A percentile compares a stretch with the other conserved stretches of the same genome.
Conservation (phyloP, 2,329 filamentous ascomycete genomes). For the Cordyceps fumosorosea region DNA sequence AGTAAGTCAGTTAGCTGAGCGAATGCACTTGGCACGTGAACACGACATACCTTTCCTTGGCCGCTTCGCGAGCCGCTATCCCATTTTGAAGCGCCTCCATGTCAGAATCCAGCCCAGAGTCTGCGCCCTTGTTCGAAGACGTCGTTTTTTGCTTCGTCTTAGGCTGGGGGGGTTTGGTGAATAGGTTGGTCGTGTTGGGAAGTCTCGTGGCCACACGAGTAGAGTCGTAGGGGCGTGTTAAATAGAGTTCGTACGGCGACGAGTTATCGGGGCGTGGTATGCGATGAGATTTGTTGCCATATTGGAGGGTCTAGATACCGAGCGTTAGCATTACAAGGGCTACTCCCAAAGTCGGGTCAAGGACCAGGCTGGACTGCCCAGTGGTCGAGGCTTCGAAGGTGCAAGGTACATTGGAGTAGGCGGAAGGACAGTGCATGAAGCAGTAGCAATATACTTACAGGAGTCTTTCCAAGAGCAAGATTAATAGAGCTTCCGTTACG, state of each 20-base stretch:
- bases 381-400: background rate
- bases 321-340: background rate
- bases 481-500: constrained; percentile 50
- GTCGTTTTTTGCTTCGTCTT: constrained; percentile 26
- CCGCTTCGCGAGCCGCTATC: constrained; percentile 29
- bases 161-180: constrained; percentile 32
- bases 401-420: background rate
- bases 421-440: background rate
- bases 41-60: constrained; percentile 29
- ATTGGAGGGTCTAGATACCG: constrained; percentile 44
- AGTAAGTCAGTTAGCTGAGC: constrained; percentile 22
- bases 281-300: constrained; percentile 43
- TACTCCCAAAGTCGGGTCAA: background rate
- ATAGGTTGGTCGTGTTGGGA: constrained; percentile 45
- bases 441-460: constrained; percentile 43
- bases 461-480: constrained; percentile 50
- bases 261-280: constrained; percentile 39
- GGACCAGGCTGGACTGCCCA: background rate
- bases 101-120: constrained; percentile 41
- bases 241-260: constrained; percentile 50
- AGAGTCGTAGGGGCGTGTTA: constrained; percentile 44
- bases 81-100: constrained; percentile 42
- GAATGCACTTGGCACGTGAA: background rate
- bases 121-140: constrained; percentile 28
- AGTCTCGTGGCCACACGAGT: constrained; percentile 41